phyloP scores from a whole-genome alignment of 2,329 filamentous ascomycete genomes.

The Raffaelea arxii region DNA sequence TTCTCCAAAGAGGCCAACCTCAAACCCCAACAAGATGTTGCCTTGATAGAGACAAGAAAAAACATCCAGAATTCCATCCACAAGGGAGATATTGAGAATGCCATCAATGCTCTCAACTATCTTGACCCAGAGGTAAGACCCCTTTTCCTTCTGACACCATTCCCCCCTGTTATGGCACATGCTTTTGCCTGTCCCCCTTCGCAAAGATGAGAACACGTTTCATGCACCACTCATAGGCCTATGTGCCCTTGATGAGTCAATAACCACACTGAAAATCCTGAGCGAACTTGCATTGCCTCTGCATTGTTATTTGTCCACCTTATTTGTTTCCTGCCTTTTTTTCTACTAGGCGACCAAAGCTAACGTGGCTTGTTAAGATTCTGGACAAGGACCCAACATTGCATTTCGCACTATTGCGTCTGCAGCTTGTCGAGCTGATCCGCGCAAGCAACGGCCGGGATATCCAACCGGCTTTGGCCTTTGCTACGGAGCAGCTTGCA shows the following conservation, averaged over 20 bases:
- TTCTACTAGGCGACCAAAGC: too few relatives aligned
- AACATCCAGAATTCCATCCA: slow-evolving; percentile 80
- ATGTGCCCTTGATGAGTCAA: slow-evolving; percentile 83
- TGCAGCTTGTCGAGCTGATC: slow-evolving; percentile 92
- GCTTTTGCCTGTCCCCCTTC: slow-evolving; percentile 21
- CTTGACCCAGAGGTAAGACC: slow-evolving; percentile 76
- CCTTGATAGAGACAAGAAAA: slow-evolving; percentile 67
- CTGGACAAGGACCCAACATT: slow-evolving; percentile 73
- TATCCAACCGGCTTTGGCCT: slow-evolving; percentile 70
- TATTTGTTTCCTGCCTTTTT: not conserved
- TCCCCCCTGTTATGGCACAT: not conserved
- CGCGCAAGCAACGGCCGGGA: slow-evolving; percentile 65
- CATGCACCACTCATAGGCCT: slow-evolving; percentile 99
- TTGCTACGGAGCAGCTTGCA: slow-evolving; percentile 79
- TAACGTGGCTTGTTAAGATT: too few relatives aligned
- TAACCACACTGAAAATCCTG: slow-evolving; percentile 59
- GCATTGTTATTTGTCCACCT: not conserved
- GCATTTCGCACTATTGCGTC: slow-evolving; percentile 79
- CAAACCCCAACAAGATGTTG: slow-evolving; percentile 58
- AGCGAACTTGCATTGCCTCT: slow-evolving; percentile 37
- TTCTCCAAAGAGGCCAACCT: slow-evolving; percentile 94
- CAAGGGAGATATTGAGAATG: slow-evolving; percentile 71
- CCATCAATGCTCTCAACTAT: slow-evolving; percentile 82
- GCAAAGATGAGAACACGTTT: slow-evolving; percentile 93
- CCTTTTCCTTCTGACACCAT: not conserved